Evolutionary conservation across 1,284 basidiomycete genomes (phyloP).

Genomic region (Ganoderma sp.): DNA sequence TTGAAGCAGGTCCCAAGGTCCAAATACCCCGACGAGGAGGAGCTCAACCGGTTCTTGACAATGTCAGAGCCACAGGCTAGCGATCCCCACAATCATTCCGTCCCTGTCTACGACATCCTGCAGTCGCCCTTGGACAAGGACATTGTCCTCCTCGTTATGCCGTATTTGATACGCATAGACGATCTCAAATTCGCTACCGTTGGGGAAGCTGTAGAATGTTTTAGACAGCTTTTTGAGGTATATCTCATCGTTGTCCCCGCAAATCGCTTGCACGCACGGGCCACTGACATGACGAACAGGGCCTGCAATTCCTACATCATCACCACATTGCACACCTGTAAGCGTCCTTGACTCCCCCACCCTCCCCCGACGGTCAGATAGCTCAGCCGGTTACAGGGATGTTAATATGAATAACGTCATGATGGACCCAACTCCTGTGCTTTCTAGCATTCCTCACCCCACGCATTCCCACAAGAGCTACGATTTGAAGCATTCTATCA

Average conservation of each 20-base stretch:
- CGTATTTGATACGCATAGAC: slow-evolving; percentile 32
- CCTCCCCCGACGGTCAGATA: no score
- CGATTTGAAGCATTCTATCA: slow-evolving; percentile 10
- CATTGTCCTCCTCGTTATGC: slow-evolving; percentile 36
- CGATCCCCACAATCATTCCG: slow-evolving; percentile 38
- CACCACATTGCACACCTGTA: not conserved
- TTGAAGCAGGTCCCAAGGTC: slow-evolving; percentile 17
- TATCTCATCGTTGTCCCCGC: no score
- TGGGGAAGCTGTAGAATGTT: slow-evolving; percentile 40
- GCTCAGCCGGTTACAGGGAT: slow-evolving; percentile 41
- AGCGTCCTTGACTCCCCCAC: not conserved
- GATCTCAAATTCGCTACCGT: slow-evolving; percentile 33
- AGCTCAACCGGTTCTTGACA: not conserved
- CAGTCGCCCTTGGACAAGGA: slow-evolving; percentile 27
- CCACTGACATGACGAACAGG: not conserved
- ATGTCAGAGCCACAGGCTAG: slow-evolving; percentile 19
- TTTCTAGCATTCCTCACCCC: not conserved
- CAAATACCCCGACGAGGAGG: slow-evolving; percentile 18
- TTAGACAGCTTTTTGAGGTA: slow-evolving; percentile 41
- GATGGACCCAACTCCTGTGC: not conserved
- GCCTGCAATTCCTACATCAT: not conserved
- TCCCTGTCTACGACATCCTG: slow-evolving; percentile 37
- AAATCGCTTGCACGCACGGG: not conserved
- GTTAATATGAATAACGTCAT: slow-evolving; percentile 44
- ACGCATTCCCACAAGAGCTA: not conserved